Percentiles rank a stretch among this genome's conserved stretches.
Evolutionary conservation across 345 rosid species (phyloP).

Genomic region (Eucalyptus sp.): DNA sequence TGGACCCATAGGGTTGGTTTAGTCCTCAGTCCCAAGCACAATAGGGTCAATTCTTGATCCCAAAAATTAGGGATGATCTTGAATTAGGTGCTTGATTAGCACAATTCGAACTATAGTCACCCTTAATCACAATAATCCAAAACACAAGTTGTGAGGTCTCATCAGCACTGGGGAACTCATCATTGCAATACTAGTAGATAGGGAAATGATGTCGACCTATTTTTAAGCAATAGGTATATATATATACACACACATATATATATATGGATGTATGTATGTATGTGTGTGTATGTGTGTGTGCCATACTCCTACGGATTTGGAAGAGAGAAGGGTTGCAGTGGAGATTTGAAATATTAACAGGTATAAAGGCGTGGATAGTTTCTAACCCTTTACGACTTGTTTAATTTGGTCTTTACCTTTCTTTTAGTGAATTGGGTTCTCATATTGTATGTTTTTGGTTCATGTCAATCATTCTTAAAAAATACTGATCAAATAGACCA

Average conservation of each 20-base stretch:
- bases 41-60: too few relatives aligned
- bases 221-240: neutral
- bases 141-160: neutral
- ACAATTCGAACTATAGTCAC: too few relatives aligned
- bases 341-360: neutral
- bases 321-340: neutral
- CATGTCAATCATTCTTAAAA: neutral
- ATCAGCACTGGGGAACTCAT: neutral
- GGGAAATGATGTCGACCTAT: neutral
- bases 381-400: neutral
- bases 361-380: neutral
- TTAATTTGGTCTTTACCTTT: neutral
- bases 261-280: rapidly evolving
- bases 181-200: neutral
- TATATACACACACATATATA: rapidly evolving
- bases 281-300: rapidly evolving
- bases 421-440: neutral
- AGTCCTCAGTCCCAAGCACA: rapidly evolving
- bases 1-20: rapidly evolving
- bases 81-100: too few relatives aligned
- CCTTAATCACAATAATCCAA: too few relatives aligned
- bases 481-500: neutral
- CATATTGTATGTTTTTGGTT: neutral
- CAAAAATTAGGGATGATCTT: too few relatives aligned
- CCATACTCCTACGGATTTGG: neutral